Conservation (phyloP, 345 rosid species). For the Euphorbia lathyris region DNA sequence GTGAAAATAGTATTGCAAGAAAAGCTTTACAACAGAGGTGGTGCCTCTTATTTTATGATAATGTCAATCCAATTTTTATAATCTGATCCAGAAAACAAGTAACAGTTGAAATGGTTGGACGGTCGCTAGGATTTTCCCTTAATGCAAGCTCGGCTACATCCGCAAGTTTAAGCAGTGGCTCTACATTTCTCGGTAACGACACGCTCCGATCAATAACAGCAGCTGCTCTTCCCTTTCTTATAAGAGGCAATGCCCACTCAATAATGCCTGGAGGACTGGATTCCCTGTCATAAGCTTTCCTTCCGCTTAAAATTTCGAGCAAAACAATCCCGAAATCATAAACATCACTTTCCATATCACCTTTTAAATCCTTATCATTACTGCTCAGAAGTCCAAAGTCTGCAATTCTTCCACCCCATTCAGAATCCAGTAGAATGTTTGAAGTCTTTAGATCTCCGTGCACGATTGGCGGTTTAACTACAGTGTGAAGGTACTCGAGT, state of each 20-base stretch:
- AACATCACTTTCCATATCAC: conserved; percentile 54
- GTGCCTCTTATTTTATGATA: not conserved
- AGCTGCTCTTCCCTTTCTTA: conserved; percentile 59
- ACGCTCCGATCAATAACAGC: conserved; percentile 58
- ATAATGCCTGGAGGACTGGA: conserved; percentile 51
- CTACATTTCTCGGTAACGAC: conserved; percentile 72
- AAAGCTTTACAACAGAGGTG: not conserved
- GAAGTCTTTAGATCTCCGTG: conserved; percentile 69
- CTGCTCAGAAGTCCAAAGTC: conserved; percentile 71
- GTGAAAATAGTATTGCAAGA: not conserved
- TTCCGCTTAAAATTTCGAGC: conserved; percentile 81
- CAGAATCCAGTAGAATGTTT: conserved; percentile 75
- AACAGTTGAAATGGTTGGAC: conserved; percentile 57
- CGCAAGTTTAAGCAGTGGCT: conserved; percentile 77
- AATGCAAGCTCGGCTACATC: conserved; percentile 69
- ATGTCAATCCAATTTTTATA: conserved; percentile 54
- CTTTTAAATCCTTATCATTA: conserved; percentile 44
- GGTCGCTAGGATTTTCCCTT: conserved; percentile 61
- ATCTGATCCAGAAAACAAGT: conserved; percentile 59
- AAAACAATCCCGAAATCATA: conserved; percentile 66
- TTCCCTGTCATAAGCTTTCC: conserved; percentile 72
- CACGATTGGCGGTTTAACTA: conserved; percentile 55
- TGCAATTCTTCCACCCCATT: conserved; percentile 79
- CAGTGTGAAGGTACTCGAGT: conserved; percentile 75
- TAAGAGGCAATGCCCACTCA: conserved; percentile 69